Evolutionary conservation across 768 basidiomycete genomes (phyloP), one percentile per base, ranked within the genome.

Genomic region (Hirschioporus abietinus): DNA sequence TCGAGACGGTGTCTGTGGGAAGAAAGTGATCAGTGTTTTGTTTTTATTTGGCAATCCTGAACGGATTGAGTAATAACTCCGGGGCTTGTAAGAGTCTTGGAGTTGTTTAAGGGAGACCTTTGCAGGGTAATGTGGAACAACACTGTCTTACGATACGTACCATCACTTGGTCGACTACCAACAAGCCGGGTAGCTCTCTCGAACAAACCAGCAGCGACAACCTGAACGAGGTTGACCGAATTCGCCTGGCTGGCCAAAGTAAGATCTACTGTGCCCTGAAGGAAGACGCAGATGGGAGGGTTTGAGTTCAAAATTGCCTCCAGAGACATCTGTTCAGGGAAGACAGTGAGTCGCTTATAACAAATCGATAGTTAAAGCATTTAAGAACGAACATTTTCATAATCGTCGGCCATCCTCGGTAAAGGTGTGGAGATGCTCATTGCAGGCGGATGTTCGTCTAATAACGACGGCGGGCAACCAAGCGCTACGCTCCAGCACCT

Each of bases 401-500:
- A 79, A 15, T 68, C 68, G n/a, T 66, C 68, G 70, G 79, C 74
- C 24, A 76, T 73, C 58, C 76, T 66, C 18, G 80, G 80, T 79
- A 79, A 81, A 23, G 78, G 76, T 0, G 78, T 78, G 65, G 78
- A 77, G 18, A 81, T 76, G 65, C 75, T 72, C 58, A 75, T 75
- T 15, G 73, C 72, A 30, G 69, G 65, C 17, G 83, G 79, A 68
- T 87, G 86, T 66, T 84, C 79, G 63, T 87, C 83, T 66, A 82
- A 84, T 23, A 89, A 81, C n/a, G 78, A 81, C 23, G 81, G 73
- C 0, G 87, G 80, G 1, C 81, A 78, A 66, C 86, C 85, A 52
- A 92, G 81, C 10, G 86, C 84, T 6, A 88, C 86, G 24, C 91
- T 91, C 90, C 91, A 92, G 73, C 90, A 92, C 34, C 88, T 85